phyloP scores from a whole-genome alignment of 768 basidiomycete genomes.

The Pholiota conissans region DNA sequence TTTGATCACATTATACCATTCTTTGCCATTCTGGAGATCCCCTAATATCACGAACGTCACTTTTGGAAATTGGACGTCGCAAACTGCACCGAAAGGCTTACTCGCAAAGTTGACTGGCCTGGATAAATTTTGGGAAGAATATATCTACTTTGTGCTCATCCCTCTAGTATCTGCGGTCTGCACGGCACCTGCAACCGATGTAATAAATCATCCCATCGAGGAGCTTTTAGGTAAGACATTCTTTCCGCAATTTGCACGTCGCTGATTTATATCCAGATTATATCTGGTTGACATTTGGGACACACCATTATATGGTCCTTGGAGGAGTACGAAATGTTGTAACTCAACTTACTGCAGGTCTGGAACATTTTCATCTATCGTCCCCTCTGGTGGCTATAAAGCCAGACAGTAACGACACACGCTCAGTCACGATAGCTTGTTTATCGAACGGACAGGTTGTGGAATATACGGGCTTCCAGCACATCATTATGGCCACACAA shows the following conservation, averaged over 20 bases:
- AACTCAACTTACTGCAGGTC: slow-evolving; percentile 39
- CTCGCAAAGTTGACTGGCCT: slow-evolving; percentile 43
- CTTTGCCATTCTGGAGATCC: slow-evolving; percentile 42
- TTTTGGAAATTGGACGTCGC: slow-evolving; percentile 49
- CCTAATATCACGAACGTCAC: slow-evolving; percentile 31
- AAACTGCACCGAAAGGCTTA: slow-evolving; percentile 38
- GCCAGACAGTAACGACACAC: slow-evolving; percentile 33
- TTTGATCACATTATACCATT: slow-evolving; percentile 40
- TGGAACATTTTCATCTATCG: slow-evolving; percentile 55
- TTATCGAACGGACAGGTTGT: slow-evolving; percentile 24
- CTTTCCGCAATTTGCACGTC: not conserved
- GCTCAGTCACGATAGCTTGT: slow-evolving; percentile 39
- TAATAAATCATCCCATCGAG: slow-evolving; percentile 59
- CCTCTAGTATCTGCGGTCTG: slow-evolving; percentile 76
- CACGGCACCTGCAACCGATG: slow-evolving; percentile 57
- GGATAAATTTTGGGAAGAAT: slow-evolving; percentile 52
- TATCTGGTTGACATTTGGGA: slow-evolving; percentile 65
- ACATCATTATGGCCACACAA: slow-evolving; percentile 74
- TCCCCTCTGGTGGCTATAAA: slow-evolving; percentile 48
- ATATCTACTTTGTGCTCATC: slow-evolving; percentile 52
- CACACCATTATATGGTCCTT: slow-evolving; percentile 65
- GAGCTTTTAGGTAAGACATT: slow-evolving; percentile 58
- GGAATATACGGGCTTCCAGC: slow-evolving; percentile 52
- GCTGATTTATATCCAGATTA: slow-evolving; percentile 48
- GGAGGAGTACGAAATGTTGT: slow-evolving; percentile 64